phyloP scores from a whole-genome alignment of 371 early-diverging fungal genomes.

The Mortierella sp. region DNA sequence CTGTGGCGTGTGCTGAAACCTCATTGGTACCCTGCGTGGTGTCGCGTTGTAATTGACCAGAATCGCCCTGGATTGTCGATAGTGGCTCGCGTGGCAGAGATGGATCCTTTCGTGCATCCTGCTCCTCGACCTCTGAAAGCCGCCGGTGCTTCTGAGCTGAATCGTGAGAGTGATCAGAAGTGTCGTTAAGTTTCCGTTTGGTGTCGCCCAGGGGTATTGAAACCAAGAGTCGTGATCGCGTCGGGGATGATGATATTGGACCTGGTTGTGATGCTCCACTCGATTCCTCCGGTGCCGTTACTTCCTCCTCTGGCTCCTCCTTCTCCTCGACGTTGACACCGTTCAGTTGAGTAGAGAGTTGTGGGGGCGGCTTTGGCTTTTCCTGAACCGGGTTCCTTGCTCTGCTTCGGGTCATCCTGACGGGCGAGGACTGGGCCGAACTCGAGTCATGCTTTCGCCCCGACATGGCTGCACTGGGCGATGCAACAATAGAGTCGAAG shows the following conservation, averaged over 20 bases:
- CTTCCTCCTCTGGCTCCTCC: not conserved
- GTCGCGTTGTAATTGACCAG: not conserved
- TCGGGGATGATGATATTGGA: not conserved
- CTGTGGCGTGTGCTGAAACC: not conserved
- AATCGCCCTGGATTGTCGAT: not conserved
- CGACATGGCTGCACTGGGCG: slow-evolving; percentile 7
- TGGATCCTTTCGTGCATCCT: not conserved
- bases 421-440: not conserved
- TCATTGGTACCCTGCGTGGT: not conserved
- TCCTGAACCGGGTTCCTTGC: not conserved
- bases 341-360: not conserved
- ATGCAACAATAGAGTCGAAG: not conserved
- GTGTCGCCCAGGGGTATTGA: slow-evolving; percentile 17
- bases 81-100: not conserved
- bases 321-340: not conserved
- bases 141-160: slow-evolving; percentile 15
- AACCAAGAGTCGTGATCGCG: slow-evolving; percentile 16
- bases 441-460: slow-evolving; percentile 1
- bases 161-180: not conserved
- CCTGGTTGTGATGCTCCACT: not conserved
- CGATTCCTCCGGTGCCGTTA: not conserved
- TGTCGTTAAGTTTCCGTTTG: slow-evolving; percentile 13
- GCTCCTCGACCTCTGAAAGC: not conserved
- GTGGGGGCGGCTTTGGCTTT: not conserved
- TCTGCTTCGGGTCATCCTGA: slow-evolving; percentile 7